Evolutionary conservation across 2,329 filamentous ascomycete genomes (phyloP), one percentile per base, ranked within the genome.

Genomic region (Alternaria rosae): DNA sequence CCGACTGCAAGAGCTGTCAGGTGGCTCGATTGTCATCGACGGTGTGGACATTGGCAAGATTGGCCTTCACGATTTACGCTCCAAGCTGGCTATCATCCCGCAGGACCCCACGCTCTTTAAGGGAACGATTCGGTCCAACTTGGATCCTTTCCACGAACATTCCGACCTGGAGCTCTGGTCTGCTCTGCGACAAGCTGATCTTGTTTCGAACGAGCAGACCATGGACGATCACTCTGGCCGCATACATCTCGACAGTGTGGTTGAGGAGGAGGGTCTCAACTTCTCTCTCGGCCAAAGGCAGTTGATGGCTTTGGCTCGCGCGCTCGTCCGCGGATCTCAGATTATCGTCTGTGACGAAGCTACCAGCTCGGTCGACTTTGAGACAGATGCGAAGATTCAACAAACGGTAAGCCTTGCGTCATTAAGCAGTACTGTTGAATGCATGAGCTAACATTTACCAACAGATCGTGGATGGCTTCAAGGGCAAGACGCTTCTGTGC

Each of bases 321-420:
- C 95, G 0, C 87, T 99, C 3, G 94, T 98, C 5, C 89, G 94
- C 38, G 89, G 90, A 44, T 91, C 90, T 1, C 92, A 91, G 70
- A 97, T 98, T 80, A 97, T 98, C 71, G 90, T 99, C 52, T 97
- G 94, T 79, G 95, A 99, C 82, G 95, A 99, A 80, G 95, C 95
- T 1, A 99, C 95, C 0, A 70, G 67, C 50, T 62, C 57, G 13
- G 67, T 70, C 8, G 67, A 70, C 21, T 95, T 97, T 84, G 94
- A 97, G 76, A 98, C 94, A 4, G 95, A 99, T 76, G 91, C 93
- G 80, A 96, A 95, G 85, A 97, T 98, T 76, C 94, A 98, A 80
- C 84, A 85, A 59, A 97, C 94, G 4, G 59, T 97, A 97, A 80
- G 90, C 91, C 0, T 85, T 48, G 42, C 11, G 35, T 42, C 35